These are phyloP conservation scores for Clarireedia paspali DNA, from an alignment of 2,329 filamentous ascomycete species.

Conservation along the genomic window DNA sequence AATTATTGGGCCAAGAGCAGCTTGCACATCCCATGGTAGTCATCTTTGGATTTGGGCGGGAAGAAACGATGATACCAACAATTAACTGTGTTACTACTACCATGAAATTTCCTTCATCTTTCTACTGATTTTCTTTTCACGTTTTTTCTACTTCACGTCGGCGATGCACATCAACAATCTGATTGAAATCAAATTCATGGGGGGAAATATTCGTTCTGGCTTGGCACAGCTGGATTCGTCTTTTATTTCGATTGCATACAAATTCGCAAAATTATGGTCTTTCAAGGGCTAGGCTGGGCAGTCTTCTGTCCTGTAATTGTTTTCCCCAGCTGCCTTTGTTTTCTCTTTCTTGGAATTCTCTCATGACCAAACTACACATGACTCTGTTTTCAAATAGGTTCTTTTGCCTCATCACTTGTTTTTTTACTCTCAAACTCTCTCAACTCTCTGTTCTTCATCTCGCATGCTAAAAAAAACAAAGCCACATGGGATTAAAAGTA, in stretches of 20 bases:
- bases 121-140: constrained; percentile 6
- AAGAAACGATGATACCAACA: constrained; percentile 3
- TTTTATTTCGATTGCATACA: constrained; percentile 1
- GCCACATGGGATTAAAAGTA: too few relatives aligned
- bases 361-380: not conserved
- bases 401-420: too few relatives aligned
- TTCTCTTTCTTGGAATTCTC: not conserved
- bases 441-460: not conserved
- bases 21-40: constrained; percentile 5
- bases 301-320: not conserved
- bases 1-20: constrained; percentile 2
- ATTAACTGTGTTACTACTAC: constrained; percentile 7
- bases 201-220: not conserved
- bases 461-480: too few relatives aligned
- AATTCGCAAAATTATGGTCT: constrained; percentile 1
- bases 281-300: not conserved
- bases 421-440: not conserved
- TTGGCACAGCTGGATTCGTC: constrained; percentile 4
- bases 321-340: not conserved
- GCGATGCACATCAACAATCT: constrained; percentile 5
- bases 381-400: constrained; percentile 14
- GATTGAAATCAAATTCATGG: constrained; percentile 5
- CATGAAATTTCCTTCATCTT: constrained; percentile 5
- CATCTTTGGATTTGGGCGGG: not conserved
- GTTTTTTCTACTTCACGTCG: not conserved